A percentile compares a stretch with the other conserved stretches of the same genome.
These are phyloP conservation scores for Miamiensis avidus DNA, from an alignment of 169 alveolate genomes.

Conservation along the genomic window DNA sequence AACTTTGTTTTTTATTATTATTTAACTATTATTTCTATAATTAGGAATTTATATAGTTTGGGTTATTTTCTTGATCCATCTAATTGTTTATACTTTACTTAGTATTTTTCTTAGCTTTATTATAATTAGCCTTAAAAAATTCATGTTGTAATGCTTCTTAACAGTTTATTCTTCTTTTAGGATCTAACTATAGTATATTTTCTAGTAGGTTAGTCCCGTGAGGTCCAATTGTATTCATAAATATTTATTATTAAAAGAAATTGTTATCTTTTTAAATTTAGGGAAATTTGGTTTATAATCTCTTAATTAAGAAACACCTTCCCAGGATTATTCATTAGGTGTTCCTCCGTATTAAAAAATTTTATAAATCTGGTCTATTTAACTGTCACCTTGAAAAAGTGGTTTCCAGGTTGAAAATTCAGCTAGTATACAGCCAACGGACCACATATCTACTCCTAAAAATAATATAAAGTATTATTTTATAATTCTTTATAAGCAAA, in stretches of 20 bases:
- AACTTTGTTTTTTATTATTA: too few species aligned
- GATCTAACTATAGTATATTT: slow-evolving; percentile 61
- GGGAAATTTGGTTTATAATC: slow-evolving; percentile 42
- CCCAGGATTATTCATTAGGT: slow-evolving; percentile 53
- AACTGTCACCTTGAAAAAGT: slow-evolving; percentile 90
- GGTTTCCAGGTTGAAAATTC: slow-evolving; percentile 91
- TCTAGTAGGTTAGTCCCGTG: slow-evolving; percentile 73
- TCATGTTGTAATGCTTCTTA: slow-evolving; percentile 77
- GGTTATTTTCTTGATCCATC: too few species aligned
- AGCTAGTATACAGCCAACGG: slow-evolving; percentile 96
- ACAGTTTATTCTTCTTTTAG: slow-evolving; percentile 68
- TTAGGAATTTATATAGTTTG: too few species aligned
- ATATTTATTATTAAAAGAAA: slow-evolving; percentile 13
- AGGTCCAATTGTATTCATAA: slow-evolving; percentile 47
- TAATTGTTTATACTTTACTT: too few species aligned
- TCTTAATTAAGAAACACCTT: slow-evolving; percentile 43
- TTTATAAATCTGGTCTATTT: slow-evolving; percentile 81
- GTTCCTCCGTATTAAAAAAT: slow-evolving; percentile 84
- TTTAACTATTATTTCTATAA: too few species aligned
- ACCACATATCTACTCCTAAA: slow-evolving; percentile 94
- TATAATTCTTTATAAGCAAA: slow-evolving; percentile 49
- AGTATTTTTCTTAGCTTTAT: too few species aligned
- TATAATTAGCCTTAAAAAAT: too few species aligned
- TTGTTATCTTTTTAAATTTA: slow-evolving; percentile 38
- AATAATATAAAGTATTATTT: slow-evolving; percentile 56